These are phyloP conservation scores for Cystoisospora suis DNA, from an alignment of 169 alveolate species.

Conservation along the genomic window DNA sequence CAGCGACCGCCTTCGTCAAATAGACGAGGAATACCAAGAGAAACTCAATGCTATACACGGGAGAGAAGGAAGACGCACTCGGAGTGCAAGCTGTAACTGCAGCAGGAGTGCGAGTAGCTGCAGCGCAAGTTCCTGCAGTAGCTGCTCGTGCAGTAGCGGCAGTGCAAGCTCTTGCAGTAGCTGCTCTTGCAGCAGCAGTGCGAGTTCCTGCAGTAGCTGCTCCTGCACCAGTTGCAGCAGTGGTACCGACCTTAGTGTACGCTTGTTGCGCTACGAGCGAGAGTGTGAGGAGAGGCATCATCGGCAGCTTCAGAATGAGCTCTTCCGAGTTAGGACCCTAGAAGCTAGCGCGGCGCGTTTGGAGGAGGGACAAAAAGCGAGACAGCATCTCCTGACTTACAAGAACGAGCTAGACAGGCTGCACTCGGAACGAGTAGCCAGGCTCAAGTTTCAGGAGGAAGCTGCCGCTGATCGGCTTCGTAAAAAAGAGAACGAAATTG, in stretches of 20 bases:
- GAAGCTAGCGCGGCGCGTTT: not conserved
- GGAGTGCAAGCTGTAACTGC: not conserved
- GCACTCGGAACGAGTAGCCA: not conserved
- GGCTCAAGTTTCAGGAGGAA: not conserved
- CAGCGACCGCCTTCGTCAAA: not conserved
- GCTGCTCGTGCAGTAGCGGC: not conserved
- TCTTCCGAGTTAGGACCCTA: not conserved
- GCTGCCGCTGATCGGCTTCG: constrained; percentile 29
- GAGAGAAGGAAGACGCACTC: not conserved
- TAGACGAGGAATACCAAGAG: not conserved
- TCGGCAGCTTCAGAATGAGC: not conserved
- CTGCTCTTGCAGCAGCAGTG: not conserved
- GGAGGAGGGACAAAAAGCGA: not conserved
- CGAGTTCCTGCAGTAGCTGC: not conserved
- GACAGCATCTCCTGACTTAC: constrained; percentile 9
- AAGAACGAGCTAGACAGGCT: not conserved
- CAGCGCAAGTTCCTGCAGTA: not conserved
- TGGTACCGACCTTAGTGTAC: not conserved
- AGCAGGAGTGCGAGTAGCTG: not conserved
- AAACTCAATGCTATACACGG: not conserved
- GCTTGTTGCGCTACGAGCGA: constrained; percentile 9
- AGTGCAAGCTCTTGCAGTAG: not conserved
- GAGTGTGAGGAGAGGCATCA: not conserved
- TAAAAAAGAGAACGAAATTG: not conserved
- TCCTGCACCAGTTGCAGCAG: not conserved